Conservation (phyloP, 2,329 filamentous ascomycete species). For the Fusarium sp. region DNA sequence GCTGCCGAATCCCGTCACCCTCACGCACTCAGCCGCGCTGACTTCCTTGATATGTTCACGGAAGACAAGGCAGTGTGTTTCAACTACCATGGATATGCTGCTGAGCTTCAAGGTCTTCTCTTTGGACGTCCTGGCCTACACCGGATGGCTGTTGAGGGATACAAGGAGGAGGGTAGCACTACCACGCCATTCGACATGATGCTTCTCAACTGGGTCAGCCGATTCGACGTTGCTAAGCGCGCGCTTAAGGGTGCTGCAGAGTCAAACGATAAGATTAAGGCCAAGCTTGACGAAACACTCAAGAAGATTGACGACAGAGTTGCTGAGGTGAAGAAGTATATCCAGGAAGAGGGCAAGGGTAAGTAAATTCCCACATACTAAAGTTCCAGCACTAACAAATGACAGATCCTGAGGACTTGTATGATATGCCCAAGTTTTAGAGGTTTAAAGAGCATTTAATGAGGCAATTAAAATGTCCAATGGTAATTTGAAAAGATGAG, state of each 20-base stretch:
- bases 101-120: constrained; percentile 70
- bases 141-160: constrained; percentile 67
- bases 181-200: constrained; percentile 79
- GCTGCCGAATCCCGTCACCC: constrained; percentile 67
- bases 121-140: constrained; percentile 66
- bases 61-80: constrained; percentile 67
- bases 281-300: constrained; percentile 58
- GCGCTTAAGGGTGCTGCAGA: constrained; percentile 63
- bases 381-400: background rate
- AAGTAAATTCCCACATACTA: background rate
- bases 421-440: constrained; percentile 38
- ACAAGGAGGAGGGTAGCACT: constrained; percentile 73
- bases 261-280: constrained; percentile 60
- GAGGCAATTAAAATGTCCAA: no score
- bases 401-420: constrained; percentile 39
- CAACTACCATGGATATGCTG: constrained; percentile 75
- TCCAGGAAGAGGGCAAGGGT: constrained; percentile 65
- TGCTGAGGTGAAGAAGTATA: constrained; percentile 63
- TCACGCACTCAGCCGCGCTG: constrained; percentile 64
- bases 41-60: constrained; percentile 69
- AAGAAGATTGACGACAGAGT: constrained; percentile 62
- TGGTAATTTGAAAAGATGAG: background rate
- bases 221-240: constrained; percentile 68
- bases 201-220: constrained; percentile 69
- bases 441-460: background rate